Percentiles rank a stretch among this genome's conserved stretches.
phyloP scores from a whole-genome alignment of 2,329 filamentous ascomycete species.

The Rhytidhysteron rufulum region DNA sequence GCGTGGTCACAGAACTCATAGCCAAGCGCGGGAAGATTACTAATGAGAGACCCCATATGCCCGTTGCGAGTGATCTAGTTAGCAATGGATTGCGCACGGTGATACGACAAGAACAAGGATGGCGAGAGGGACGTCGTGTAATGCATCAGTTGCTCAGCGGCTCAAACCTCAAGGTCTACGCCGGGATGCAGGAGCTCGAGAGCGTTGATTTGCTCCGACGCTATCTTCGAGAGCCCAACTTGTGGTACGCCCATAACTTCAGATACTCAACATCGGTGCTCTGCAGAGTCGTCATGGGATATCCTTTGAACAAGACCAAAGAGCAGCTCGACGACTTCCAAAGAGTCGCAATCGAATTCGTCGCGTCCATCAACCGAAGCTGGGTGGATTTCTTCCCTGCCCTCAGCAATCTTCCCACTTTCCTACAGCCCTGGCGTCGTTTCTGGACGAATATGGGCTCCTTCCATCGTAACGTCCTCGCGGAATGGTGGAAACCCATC shows the following conservation, averaged over 20 bases:
- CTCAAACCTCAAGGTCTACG: slow-evolving; percentile 30
- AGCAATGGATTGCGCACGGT: slow-evolving; percentile 31
- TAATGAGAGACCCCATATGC: slow-evolving; percentile 31
- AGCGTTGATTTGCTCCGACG: slow-evolving; percentile 34
- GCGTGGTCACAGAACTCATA: slow-evolving; percentile 39
- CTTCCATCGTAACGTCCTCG: slow-evolving; percentile 33
- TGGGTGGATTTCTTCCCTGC: slow-evolving; percentile 39
- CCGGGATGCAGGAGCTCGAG: slow-evolving; percentile 33
- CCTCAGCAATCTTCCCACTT: slow-evolving; percentile 24
- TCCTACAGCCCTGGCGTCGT: slow-evolving; percentile 31
- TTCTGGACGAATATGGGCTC: slow-evolving; percentile 32
- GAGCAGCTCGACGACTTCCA: slow-evolving; percentile 37
- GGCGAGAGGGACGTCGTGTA: slow-evolving; percentile 36
- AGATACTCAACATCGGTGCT: slow-evolving; percentile 40
- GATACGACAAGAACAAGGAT: slow-evolving; percentile 28
- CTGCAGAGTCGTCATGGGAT: slow-evolving; percentile 33
- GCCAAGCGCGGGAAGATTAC: slow-evolving; percentile 33
- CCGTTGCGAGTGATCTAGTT: slow-evolving; percentile 36
- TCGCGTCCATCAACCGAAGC: slow-evolving; percentile 32
- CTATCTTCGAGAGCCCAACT: slow-evolving; percentile 29
- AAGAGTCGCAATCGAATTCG: slow-evolving; percentile 32
- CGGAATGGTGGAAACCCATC: slow-evolving; percentile 32
- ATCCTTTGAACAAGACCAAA: slow-evolving; percentile 26
- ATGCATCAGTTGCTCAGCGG: slow-evolving; percentile 40
- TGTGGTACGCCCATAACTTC: slow-evolving; percentile 40